These are phyloP conservation scores for Wickerhamomyces alni DNA, from an alignment of 805 yeast genomes.

Conservation along the genomic window DNA sequence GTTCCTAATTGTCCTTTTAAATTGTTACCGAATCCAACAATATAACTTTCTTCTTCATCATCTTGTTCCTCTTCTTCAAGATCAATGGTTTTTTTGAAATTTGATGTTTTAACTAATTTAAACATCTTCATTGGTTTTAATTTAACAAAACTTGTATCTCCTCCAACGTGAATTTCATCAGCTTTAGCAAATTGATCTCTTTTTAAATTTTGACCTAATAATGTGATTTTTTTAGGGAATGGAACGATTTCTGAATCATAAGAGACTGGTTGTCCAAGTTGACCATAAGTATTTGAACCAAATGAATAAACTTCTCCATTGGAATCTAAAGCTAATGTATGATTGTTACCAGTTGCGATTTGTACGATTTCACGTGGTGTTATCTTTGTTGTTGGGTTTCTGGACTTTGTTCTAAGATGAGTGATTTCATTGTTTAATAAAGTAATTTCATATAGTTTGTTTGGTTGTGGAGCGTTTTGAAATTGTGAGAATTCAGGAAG, in stretches of 20 bases:
- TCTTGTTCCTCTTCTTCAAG: slow-evolving; percentile 1
- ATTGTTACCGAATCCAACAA: slow-evolving; percentile 78
- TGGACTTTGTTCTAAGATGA: slow-evolving; percentile 14
- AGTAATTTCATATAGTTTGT: slow-evolving; percentile 49
- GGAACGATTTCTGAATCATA: slow-evolving; percentile 64
- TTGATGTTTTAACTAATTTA: slow-evolving; percentile 22
- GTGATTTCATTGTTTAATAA: slow-evolving; percentile 44
- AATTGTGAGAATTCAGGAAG: slow-evolving; percentile 67
- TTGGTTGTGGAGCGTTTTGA: slow-evolving; percentile 40
- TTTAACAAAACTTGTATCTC: slow-evolving; percentile 53
- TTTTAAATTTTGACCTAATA: slow-evolving; percentile 34
- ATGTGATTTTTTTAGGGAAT: slow-evolving; percentile 53
- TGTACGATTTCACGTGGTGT: slow-evolving; percentile 42
- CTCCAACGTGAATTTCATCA: slow-evolving; percentile 59
- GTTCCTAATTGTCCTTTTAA: slow-evolving; percentile 81
- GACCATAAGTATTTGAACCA: slow-evolving; percentile 85
- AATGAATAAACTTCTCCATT: slow-evolving; percentile 74
- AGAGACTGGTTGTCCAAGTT: slow-evolving; percentile 65
- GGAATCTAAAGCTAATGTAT: slow-evolving; percentile 63
- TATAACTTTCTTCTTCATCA: slow-evolving; percentile 25
- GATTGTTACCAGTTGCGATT: slow-evolving; percentile 70
- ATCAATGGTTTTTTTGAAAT: neutral
- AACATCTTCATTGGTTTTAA: slow-evolving; percentile 27
- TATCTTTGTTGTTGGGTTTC: slow-evolving; percentile 3
- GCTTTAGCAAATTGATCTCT: slow-evolving; percentile 41